A percentile compares a stretch with the other conserved stretches of the same genome.
Evolutionary conservation across 2,329 filamentous ascomycete genomes (phyloP).

Genomic region (Calycina marina): DNA sequence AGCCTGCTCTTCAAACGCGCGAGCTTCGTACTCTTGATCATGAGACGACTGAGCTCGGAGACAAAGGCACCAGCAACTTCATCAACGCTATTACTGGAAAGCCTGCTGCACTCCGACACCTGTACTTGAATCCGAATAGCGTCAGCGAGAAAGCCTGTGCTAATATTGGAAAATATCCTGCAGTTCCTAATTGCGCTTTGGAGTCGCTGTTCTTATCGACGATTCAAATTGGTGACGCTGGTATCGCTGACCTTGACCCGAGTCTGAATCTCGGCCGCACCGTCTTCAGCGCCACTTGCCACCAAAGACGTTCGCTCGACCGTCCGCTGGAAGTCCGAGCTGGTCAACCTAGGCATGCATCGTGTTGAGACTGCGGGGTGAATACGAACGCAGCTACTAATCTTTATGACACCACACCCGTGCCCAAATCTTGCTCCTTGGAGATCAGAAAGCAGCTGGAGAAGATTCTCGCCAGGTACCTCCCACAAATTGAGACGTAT

Average conservation of each 20-base stretch:
- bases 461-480: constrained; percentile 7
- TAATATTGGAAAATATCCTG: constrained; percentile 8
- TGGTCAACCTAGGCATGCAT: constrained; percentile 5
- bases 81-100: constrained; percentile 5
- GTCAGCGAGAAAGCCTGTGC: constrained; percentile 9
- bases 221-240: constrained; percentile 8
- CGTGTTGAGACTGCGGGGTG: constrained; percentile 2
- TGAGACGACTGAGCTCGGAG: constrained; percentile 37
- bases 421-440: constrained; percentile 6
- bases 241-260: constrained; percentile 5
- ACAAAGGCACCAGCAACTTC: constrained; percentile 24
- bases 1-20: constrained; percentile 28
- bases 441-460: constrained; percentile 4
- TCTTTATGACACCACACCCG: constrained; percentile 2
- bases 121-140: constrained; percentile 12
- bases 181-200: constrained; percentile 7
- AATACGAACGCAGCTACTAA: not conserved
- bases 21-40: constrained; percentile 35
- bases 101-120: constrained; percentile 3
- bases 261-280: constrained; percentile 7
- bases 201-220: constrained; percentile 10
- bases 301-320: constrained; percentile 4
- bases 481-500: constrained; percentile 5
- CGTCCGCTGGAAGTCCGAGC: constrained; percentile 3
- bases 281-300: constrained; percentile 1